Evolutionary conservation across 2,329 filamentous ascomycete species (phyloP).

Genomic region (Trichoderma sp.): DNA sequence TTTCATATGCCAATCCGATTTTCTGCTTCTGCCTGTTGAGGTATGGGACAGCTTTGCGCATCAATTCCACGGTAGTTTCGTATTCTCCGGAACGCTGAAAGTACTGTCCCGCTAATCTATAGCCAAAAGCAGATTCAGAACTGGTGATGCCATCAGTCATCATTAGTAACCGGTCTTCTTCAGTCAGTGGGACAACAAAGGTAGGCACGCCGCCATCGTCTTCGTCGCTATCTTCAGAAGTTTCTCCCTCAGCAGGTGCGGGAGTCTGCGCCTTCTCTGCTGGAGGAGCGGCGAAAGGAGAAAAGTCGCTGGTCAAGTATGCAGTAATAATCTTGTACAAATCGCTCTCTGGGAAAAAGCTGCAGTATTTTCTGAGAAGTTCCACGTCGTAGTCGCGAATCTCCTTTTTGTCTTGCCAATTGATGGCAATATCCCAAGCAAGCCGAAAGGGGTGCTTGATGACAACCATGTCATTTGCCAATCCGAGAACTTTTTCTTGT

Average conservation of each 20-base stretch:
- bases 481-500: conserved; percentile 70
- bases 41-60: conserved; percentile 71
- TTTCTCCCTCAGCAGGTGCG: conserved; percentile 34
- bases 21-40: conserved; percentile 63
- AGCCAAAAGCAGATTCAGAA: conserved; percentile 75
- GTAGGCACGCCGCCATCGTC: conserved; percentile 60
- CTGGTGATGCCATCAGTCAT: conserved; percentile 75
- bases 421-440: conserved; percentile 88
- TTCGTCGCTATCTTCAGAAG: conserved; percentile 61
- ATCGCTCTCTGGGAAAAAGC: conserved; percentile 82
- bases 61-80: conserved; percentile 76
- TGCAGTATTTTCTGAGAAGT: conserved; percentile 78
- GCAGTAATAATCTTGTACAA: conserved; percentile 80
- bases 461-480: conserved; percentile 92
- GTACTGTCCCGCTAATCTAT: conserved; percentile 81
- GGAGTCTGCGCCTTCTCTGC: conserved; percentile 33
- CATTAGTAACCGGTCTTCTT: conserved; percentile 78
- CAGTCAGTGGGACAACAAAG: conserved; percentile 62
- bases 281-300: conserved; percentile 68
- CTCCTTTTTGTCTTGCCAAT: conserved; percentile 81
- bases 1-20: conserved; percentile 69
- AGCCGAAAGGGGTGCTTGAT: conserved; percentile 89
- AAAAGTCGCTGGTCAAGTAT: conserved; percentile 81
- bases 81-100: conserved; percentile 86
- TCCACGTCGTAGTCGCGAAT: conserved; percentile 77